Evolutionary conservation across 768 basidiomycete genomes (phyloP).

Genomic region (Mrakia gelida): DNA sequence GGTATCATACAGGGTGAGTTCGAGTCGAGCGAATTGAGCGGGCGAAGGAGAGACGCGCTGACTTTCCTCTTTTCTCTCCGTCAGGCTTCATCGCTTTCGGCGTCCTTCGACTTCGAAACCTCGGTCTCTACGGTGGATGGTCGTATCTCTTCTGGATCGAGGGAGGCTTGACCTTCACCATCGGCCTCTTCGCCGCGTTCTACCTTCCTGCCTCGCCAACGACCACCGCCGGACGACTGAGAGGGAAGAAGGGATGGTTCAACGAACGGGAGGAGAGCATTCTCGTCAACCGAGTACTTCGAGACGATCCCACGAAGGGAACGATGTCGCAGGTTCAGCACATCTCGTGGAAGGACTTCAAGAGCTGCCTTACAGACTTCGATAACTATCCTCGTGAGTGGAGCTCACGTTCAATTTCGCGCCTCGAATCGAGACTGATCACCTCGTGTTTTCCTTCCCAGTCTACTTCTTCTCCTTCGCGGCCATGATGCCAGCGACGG

Average conservation of each 20-base stretch:
- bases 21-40: too few species aligned
- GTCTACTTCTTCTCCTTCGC: slow-evolving; percentile 50
- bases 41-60: too few species aligned
- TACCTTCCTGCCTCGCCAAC: slow-evolving; percentile 62
- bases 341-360: slow-evolving; percentile 52
- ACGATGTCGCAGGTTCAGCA: slow-evolving; percentile 66
- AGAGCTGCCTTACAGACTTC: slow-evolving; percentile 56
- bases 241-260: slow-evolving; percentile 62
- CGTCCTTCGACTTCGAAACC: slow-evolving; percentile 32
- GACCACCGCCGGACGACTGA: slow-evolving; percentile 58
- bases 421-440: too few species aligned
- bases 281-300: not conserved
- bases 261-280: slow-evolving; percentile 58
- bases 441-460: slow-evolving; percentile 40
- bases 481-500: slow-evolving; percentile 51
- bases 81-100: slow-evolving; percentile 34
- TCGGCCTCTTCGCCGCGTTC: slow-evolving; percentile 55
- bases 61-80: too few species aligned
- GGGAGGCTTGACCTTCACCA: slow-evolving; percentile 52
- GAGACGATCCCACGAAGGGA: not conserved
- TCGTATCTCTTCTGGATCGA: slow-evolving; percentile 35
- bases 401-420: too few species aligned
- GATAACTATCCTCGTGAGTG: slow-evolving; percentile 50
- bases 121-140: slow-evolving; percentile 25
- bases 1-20: slow-evolving; percentile 24